phyloP scores from a whole-genome alignment of 129 eudicot genomes.

The Lactuca saligna region DNA sequence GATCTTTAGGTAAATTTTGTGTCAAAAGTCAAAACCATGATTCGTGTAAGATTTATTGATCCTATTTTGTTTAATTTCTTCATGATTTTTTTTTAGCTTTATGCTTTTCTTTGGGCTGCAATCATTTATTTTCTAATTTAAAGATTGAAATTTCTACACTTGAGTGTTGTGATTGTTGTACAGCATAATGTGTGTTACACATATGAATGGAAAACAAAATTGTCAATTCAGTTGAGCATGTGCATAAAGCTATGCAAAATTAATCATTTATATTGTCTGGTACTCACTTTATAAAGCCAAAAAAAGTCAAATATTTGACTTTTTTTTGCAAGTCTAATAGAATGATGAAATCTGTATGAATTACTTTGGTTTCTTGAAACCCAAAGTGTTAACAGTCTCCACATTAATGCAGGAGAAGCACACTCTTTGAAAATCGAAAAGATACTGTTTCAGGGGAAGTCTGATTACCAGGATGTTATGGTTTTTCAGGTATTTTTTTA shows the following conservation, averaged over 20 bases:
- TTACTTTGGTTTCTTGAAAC: conserved; percentile 1
- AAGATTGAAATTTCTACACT: background rate
- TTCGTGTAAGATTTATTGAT: background rate
- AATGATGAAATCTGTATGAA: conserved; percentile 12
- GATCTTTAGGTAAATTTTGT: background rate
- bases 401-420: conserved; percentile 72
- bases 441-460: conserved; percentile 79
- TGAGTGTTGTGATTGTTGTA: conserved; percentile 22
- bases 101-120: background rate
- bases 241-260: conserved; percentile 24
- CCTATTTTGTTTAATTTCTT: background rate
- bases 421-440: conserved; percentile 92
- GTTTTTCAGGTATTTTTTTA: conserved; percentile 72
- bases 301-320: conserved; percentile 17
- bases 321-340: background rate
- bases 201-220: conserved; percentile 21
- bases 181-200: conserved; percentile 14
- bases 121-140: background rate
- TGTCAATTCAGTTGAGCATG: conserved; percentile 28
- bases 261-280: conserved; percentile 24
- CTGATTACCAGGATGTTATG: conserved; percentile 91
- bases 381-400: background rate
- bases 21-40: background rate
- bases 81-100: conserved; percentile 11
- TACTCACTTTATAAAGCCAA: conserved; percentile 14